Evolutionary conservation across 2,329 filamentous ascomycete species (phyloP), one percentile per base, ranked within the genome.

Genomic region (Clonostachys rhizophaga): DNA sequence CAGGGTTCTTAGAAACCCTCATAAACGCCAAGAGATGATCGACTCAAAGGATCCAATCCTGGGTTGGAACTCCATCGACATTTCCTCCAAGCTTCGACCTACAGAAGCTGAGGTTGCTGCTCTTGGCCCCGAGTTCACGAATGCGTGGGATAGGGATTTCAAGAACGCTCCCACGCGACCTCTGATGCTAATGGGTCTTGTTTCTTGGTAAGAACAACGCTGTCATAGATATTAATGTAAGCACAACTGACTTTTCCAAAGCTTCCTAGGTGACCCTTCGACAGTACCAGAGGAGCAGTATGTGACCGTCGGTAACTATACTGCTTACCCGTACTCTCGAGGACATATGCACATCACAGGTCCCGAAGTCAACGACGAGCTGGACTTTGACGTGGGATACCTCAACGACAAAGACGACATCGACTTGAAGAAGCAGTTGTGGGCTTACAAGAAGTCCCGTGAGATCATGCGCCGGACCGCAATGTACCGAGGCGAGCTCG

Each of bases 361-460:
- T 2, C 61, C 65, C 13, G 56, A 65, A 4, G 51, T 70, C 4
- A 54, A 63, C 14, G 68, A 72, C n/a, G 61, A 69, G 3, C 63
- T 74, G 10, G 74, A 80, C 47, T 83, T 86, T 54, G 71, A 81
- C 47, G 64, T 73, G 0, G 81, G 80, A 11, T 82, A 74, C 61
- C 41, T 59, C 12, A 46, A 59, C n/a, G 70, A 79, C 50, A 34
- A 46, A 4, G 74, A 70, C 34, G 69, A 70, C 12, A 20, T 43
- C 24, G 81, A 85, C 56, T 43, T 83, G 37, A 76, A 76, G 59
- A 79, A 75, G 55, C 75, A 81, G 34, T 55, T 83, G 14, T 85
- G 81, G 80, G 74, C 68, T 2, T 86, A 86, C 67, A 86, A 86
- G 62, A 76, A 76, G 54, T 68, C 70, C 20, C 78, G 83, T 4